Base-by-base conservation (phyloP, 495 filamentous ascomycete species). In the Daldinia concentrica region DNA sequence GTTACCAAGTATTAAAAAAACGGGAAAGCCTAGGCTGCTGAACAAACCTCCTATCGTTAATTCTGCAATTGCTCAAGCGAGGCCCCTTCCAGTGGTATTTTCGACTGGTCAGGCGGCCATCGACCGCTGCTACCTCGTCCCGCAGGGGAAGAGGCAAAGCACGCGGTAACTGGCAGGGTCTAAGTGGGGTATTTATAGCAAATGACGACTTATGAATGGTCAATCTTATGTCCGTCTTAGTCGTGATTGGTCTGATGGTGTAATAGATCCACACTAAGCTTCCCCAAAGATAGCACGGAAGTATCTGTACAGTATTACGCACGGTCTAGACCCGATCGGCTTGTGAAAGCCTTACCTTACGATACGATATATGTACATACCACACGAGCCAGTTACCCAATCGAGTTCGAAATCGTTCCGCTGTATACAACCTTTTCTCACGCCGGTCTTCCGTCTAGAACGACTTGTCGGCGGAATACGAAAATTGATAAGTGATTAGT, bases 161-260 rank as follows among this genome's bases (percentile, higher is more conserved):
- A 71, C 58, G 69, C 69, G 68, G 68, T 64, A 66, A 34, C 45
- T 32, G 60, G 61, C 70, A 68, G 70, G 64, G 70, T 64, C 70
- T 57, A 51, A 57, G 48, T 56, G 58, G 45, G 54, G 37, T 32
- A 37, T 29, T 11, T 24, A 17, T 50, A 72, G 64, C 55, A 50
- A 57, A 68, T 64, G 57, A 52, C 26, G 39, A 26, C 59, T 62
- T 54, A 14, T 73, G 36, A 73, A 27, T 73, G 70, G 70, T 39
- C 57, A 69, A 69, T 54, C 19, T 65, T 34, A 32, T 27, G 30
- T 62, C 43, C 34, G 50, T 17, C 39, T 37, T 6, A 9, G 22
- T n/a, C 26, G 1, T 58, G 14, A 73, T 73, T 73, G 65, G 70
- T 2, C 6, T 11, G n/a, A 62, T 62, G 30, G 37, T 27, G 27